Conservation (phyloP, 1,284 basidiomycete genomes). For the Leucoagaricus sp. region DNA sequence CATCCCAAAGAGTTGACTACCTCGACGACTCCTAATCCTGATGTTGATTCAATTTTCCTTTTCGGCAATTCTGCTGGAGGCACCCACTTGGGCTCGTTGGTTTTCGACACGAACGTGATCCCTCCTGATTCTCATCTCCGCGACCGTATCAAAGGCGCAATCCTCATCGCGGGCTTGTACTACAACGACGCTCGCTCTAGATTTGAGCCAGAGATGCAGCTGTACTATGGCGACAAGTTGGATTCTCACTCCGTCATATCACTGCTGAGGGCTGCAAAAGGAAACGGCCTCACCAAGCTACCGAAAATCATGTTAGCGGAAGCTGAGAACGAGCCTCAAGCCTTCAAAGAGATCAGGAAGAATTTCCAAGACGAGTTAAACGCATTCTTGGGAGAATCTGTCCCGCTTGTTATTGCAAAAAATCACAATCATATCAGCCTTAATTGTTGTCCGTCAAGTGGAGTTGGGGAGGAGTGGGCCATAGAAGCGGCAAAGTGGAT, state of each 20-base stretch:
- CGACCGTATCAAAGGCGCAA: constrained; percentile 42
- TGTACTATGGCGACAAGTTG: constrained; percentile 48
- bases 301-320: constrained; percentile 50
- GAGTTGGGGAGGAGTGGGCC: constrained; percentile 64
- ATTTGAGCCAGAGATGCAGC: constrained; percentile 26
- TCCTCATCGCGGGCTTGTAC: constrained; percentile 48
- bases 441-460: constrained; percentile 48
- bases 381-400: constrained; percentile 28
- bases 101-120: constrained; percentile 43
- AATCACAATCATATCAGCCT: constrained; percentile 68
- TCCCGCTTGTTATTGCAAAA: constrained; percentile 37
- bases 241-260: constrained; percentile 41
- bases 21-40: constrained; percentile 29
- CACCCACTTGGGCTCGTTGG: constrained; percentile 44
- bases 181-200: constrained; percentile 25
- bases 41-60: constrained; percentile 44
- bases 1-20: constrained; percentile 34
- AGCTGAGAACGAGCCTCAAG: constrained; percentile 52
- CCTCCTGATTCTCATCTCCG: constrained; percentile 32
- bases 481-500: constrained; percentile 53
- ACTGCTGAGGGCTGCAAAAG: constrained; percentile 23
- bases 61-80: constrained; percentile 64
- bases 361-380: constrained; percentile 39
- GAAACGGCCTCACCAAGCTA: constrained; percentile 31
- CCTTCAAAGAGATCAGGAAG: constrained; percentile 34